phyloP scores from a whole-genome alignment of 495 filamentous ascomycete genomes.

The Aspergillus nidulans region DNA sequence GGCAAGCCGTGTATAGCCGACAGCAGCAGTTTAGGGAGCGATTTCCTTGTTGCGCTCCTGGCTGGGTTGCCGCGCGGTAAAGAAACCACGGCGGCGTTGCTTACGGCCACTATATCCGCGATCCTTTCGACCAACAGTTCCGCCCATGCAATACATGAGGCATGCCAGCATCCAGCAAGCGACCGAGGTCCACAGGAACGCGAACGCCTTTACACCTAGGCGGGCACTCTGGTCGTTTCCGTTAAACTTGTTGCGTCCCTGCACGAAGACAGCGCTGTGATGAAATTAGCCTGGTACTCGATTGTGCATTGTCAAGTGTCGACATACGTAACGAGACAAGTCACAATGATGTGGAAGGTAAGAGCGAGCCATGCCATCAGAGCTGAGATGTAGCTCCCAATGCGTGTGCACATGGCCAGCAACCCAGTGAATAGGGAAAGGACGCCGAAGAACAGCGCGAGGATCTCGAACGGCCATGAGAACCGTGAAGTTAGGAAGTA shows the following conservation, averaged over 20 bases:
- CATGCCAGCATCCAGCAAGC: slow-evolving; percentile 66
- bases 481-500: slow-evolving; percentile 66
- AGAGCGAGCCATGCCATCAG: slow-evolving; percentile 51
- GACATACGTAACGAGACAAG: slow-evolving; percentile 68
- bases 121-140: slow-evolving; percentile 33
- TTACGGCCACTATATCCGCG: slow-evolving; percentile 39
- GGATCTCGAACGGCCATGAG: slow-evolving; percentile 68
- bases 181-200: slow-evolving; percentile 80
- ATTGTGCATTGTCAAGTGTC: neutral
- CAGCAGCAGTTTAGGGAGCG: slow-evolving; percentile 22
- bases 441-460: slow-evolving; percentile 62
- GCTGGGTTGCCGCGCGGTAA: slow-evolving; percentile 36
- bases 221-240: slow-evolving; percentile 50
- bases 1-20: neutral
- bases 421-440: slow-evolving; percentile 57
- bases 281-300: neutral
- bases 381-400: slow-evolving; percentile 58
- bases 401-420: slow-evolving; percentile 55
- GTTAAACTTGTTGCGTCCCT: slow-evolving; percentile 68
- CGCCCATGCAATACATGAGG: slow-evolving; percentile 61
- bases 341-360: slow-evolving; percentile 59
- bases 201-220: slow-evolving; percentile 71
- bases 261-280: slow-evolving; percentile 65
- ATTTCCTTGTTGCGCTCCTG: slow-evolving; percentile 35
- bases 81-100: slow-evolving; percentile 41